Evolutionary conservation across 192 early-diverging fungal species (phyloP).

Genomic region (Cladochytrium replicatum): DNA sequence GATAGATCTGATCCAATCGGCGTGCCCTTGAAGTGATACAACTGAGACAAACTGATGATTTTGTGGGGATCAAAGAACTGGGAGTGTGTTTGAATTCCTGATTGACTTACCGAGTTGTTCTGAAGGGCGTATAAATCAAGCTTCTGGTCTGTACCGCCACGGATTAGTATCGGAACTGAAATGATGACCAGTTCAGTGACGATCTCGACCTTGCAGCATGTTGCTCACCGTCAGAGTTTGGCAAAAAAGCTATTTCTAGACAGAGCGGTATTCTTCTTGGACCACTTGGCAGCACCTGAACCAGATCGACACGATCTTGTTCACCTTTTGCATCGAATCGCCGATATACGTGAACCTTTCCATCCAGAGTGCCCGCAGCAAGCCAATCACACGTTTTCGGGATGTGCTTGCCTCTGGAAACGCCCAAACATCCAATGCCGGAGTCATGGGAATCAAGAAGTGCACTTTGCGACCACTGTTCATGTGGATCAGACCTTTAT

Average conservation of each 20-base stretch:
- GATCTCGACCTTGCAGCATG: neutral
- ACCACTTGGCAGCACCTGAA: slow-evolving; percentile 62
- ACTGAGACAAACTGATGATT: slow-evolving; percentile 47
- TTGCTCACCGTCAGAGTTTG: slow-evolving; percentile 42
- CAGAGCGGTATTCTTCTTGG: slow-evolving; percentile 56
- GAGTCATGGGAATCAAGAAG: slow-evolving; percentile 57
- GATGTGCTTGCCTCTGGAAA: slow-evolving; percentile 35
- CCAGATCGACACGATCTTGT: slow-evolving; percentile 28
- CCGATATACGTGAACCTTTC: slow-evolving; percentile 30
- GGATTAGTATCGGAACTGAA: slow-evolving; percentile 55
- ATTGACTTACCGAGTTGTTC: slow-evolving; percentile 16
- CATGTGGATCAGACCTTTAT: neutral
- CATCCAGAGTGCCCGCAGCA: slow-evolving; percentile 61
- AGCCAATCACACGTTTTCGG: slow-evolving; percentile 36
- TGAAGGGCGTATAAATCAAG: slow-evolving; percentile 57
- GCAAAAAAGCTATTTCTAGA: slow-evolving; percentile 52
- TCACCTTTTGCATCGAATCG: slow-evolving; percentile 1
- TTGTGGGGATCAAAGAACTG: neutral
- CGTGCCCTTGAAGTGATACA: slow-evolving; percentile 73
- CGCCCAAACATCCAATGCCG: slow-evolving; percentile 56
- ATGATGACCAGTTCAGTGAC: neutral
- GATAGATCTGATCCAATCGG: slow-evolving; percentile 84
- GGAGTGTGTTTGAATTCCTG: neutral
- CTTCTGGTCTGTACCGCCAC: slow-evolving; percentile 73
- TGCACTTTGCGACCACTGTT: slow-evolving; percentile 57